phyloP scores from a whole-genome alignment of 148 eudicot genomes.

The Camellia granthamiana region DNA sequence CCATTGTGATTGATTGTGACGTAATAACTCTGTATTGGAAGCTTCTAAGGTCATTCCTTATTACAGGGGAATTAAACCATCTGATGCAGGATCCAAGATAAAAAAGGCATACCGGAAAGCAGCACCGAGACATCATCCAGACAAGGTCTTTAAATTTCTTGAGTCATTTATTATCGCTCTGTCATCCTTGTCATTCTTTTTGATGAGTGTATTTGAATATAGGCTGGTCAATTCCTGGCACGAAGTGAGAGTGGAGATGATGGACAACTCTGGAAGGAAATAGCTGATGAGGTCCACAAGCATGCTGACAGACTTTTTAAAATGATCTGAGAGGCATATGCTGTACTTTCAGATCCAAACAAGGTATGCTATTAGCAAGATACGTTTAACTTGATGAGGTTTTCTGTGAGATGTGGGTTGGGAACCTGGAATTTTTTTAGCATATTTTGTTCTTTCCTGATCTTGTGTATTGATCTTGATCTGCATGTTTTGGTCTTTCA shows the following conservation, averaged over 20 bases:
- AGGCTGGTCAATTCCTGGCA: slow-evolving; percentile 80
- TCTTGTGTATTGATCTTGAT: background rate
- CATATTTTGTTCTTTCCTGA: background rate
- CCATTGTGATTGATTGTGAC: background rate
- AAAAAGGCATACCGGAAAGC: slow-evolving; percentile 95
- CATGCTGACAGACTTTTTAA: slow-evolving; percentile 89
- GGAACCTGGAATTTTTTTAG: background rate
- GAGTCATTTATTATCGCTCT: slow-evolving; percentile 1
- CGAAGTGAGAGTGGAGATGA: slow-evolving; percentile 73
- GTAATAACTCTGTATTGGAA: background rate
- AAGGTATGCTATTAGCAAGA: slow-evolving; percentile 45
- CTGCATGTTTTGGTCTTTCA: slow-evolving; percentile 4
- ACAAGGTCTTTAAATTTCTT: slow-evolving; percentile 59
- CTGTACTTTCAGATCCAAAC: slow-evolving; percentile 79
- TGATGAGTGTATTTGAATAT: slow-evolving; percentile 2
- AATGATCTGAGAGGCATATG: slow-evolving; percentile 90
- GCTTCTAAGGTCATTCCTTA: background rate
- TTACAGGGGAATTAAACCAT: slow-evolving; percentile 63
- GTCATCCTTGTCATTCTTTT: background rate
- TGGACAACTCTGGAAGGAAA: slow-evolving; percentile 72
- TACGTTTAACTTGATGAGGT: background rate
- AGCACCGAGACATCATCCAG: slow-evolving; percentile 96
- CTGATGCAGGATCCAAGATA: slow-evolving; percentile 72
- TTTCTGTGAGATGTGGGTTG: background rate
- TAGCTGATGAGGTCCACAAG: slow-evolving; percentile 58